phyloP scores from a whole-genome alignment of 306 rosid species.

The Dryas drummondii region DNA sequence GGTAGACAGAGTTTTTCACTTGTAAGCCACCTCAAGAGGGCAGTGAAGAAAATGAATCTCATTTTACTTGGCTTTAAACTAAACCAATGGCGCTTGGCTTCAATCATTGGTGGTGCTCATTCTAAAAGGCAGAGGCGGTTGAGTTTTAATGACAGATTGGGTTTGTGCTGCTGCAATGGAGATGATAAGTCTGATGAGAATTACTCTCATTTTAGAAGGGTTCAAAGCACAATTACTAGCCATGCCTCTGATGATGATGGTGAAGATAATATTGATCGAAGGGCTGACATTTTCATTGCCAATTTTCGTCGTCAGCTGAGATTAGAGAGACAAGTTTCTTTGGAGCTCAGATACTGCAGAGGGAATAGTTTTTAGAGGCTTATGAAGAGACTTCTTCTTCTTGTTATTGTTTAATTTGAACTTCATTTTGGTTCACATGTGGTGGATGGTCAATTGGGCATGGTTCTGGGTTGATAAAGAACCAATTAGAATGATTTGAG shows the following conservation, averaged over 20 bases:
- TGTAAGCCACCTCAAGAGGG: constrained; percentile 25
- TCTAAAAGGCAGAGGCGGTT: constrained; percentile 24
- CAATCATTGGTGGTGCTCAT: constrained; percentile 6
- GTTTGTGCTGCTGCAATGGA: constrained; percentile 34
- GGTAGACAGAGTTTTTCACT: constrained; percentile 2
- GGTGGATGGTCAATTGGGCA: background rate
- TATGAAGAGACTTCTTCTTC: background rate
- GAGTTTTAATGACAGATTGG: constrained; percentile 29
- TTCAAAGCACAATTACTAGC: constrained; percentile 23
- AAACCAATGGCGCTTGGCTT: constrained; percentile 2
- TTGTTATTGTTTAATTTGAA: background rate
- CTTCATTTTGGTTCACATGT: too few species aligned
- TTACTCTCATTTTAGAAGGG: background rate
- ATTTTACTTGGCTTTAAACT: constrained; percentile 19
- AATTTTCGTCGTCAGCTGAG: constrained; percentile 49
- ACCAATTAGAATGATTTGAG: background rate
- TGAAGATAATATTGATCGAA: constrained; percentile 53
- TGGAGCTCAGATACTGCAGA: constrained; percentile 36
- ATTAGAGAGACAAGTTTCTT: constrained; percentile 53
- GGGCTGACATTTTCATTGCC: constrained; percentile 61
- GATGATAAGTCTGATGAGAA: constrained; percentile 26
- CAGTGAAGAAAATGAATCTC: constrained; percentile 38
- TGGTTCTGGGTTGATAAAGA: background rate
- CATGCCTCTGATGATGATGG: background rate
- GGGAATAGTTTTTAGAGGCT: constrained; percentile 5